These are phyloP conservation scores for Colletotrichum paranaense DNA, from an alignment of 2,329 filamentous ascomycete species.

Conservation along the genomic window DNA sequence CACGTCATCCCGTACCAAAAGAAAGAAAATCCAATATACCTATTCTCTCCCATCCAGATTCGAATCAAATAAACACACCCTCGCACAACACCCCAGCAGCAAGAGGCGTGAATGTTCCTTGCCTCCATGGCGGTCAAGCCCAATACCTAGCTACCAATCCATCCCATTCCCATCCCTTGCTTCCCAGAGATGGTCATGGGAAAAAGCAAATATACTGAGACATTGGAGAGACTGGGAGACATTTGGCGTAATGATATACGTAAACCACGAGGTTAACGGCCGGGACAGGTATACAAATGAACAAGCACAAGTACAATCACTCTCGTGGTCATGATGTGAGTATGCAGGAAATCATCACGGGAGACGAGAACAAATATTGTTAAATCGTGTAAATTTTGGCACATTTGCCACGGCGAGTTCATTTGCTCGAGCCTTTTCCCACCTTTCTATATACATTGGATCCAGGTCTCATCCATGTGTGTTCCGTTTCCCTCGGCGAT, in stretches of 20 bases:
- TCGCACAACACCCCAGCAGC: background rate
- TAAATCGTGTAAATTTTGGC: constrained; percentile 19
- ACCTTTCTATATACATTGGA: constrained; percentile 19
- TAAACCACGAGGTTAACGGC: constrained; percentile 29
- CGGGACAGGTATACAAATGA: background rate
- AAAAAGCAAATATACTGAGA: constrained; percentile 16
- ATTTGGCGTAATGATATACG: background rate
- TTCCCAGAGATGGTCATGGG: background rate
- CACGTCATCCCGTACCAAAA: background rate
- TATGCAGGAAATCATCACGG: background rate
- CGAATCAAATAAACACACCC: background rate
- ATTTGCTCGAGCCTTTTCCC: constrained; percentile 29
- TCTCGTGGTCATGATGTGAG: too few species aligned
- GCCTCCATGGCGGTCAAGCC: constrained; percentile 29
- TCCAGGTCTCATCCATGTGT: constrained; percentile 16
- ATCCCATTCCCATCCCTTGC: constrained; percentile 1
- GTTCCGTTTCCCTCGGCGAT: background rate
- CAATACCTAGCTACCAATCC: background rate
- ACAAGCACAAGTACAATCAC: background rate
- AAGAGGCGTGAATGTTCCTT: background rate
- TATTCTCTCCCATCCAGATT: too few species aligned
- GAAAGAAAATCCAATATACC: too few species aligned
- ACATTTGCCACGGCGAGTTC: constrained; percentile 27
- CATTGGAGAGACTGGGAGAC: constrained; percentile 13
- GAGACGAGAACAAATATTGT: too few species aligned